These are phyloP conservation scores for Coemansia sp. DNA, from an alignment of 192 early-diverging fungal species.

Conservation along the genomic window DNA sequence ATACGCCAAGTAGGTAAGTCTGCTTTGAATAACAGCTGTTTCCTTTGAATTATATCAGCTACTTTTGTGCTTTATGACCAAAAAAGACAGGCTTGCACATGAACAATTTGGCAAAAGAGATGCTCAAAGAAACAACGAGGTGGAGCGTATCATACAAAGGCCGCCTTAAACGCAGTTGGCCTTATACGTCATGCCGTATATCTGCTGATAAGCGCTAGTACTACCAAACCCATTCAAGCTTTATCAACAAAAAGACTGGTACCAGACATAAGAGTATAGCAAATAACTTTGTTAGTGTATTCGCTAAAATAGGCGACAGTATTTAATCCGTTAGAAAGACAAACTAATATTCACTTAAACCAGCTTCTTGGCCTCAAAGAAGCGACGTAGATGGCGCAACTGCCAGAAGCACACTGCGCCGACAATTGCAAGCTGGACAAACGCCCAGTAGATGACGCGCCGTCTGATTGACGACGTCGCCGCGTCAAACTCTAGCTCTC, in stretches of 20 bases:
- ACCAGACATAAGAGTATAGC: no score
- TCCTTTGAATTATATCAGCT: background rate
- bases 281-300: no score
- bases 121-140: background rate
- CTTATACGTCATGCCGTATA: no score
- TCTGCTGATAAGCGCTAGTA: no score
- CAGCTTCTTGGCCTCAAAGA: conserved; percentile 91
- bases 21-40: background rate
- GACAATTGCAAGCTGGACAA: conserved; percentile 81
- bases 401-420: conserved; percentile 82
- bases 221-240: no score
- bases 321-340: background rate
- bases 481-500: conserved; percentile 88
- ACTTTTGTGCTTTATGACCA: background rate
- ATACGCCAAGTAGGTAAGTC: background rate
- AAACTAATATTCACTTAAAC: conserved; percentile 51
- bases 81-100: background rate
- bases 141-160: background rate
- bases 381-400: conserved; percentile 77
- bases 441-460: conserved; percentile 82
- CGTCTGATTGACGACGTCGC: conserved; percentile 81
- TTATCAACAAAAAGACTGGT: no score
- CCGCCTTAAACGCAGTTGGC: background rate
- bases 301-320: background rate
- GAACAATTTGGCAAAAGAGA: background rate